Evolutionary conservation across 2,329 filamentous ascomycete genomes (phyloP), one percentile per base, ranked within the genome.

Genomic region (Fusarium sp.): DNA sequence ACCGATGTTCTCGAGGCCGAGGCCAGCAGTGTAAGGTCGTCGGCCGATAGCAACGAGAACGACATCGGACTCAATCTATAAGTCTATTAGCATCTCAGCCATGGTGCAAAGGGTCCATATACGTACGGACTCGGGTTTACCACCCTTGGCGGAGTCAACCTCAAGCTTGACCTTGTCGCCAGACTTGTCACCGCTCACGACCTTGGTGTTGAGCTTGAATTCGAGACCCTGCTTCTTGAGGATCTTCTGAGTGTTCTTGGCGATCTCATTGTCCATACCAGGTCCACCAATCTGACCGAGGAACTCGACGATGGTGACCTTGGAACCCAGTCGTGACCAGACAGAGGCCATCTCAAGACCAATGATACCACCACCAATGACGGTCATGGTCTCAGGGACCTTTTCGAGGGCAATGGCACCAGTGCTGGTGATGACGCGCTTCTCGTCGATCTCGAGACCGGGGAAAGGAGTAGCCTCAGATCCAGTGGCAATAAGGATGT

Each of bases 341-440:
- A 99, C 96, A 53, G 95, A 98, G 69, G 85, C 93, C 96, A 99
- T 99, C 83, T 99, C 96, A 41, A 99, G 89, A 79, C 96, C 96
- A 77, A 99, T 99, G 80, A 99, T 99, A 80, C 96, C 96, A 79
- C 96, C 96, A 74, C 96, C 96, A 78, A 99, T 97, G 75, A 99
- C 96, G 69, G 96, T 86, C 92, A 99, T 91, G 83, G 92, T 96
- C 87, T 97, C 94, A 43, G 96, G 96, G 37, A 99, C 92, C 84
- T 97, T 88, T 75, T 93, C 87, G 65, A 99, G 87, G 40, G 94
- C 87, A 77, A 99, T 91, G 71, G 96, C 96, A 71, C 96, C 96
- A 53, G 96, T 99, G 84, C 94, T 97, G 75, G 94, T 97, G 77
- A 99, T 89, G 75, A 99, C 93, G 80, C 92, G 92, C 90, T 97